Evolutionary conservation across 2,329 filamentous ascomycete genomes (phyloP).

Genomic region (Nigrograna mackinnonii): DNA sequence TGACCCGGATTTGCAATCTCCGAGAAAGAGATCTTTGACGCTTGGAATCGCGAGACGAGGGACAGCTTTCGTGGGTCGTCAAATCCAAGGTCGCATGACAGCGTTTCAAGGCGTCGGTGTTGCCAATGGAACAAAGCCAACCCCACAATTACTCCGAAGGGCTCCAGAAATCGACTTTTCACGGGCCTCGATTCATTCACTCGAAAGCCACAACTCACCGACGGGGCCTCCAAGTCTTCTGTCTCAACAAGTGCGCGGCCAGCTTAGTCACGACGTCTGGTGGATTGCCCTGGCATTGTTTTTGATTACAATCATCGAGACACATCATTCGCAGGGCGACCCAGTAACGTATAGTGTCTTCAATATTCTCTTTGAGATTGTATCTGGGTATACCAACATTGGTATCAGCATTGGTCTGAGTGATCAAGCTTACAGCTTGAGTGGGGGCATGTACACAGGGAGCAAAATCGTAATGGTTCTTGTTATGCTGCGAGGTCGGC

Average conservation of each 20-base stretch:
- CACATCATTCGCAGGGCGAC: conserved; percentile 21
- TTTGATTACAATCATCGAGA: conserved; percentile 25
- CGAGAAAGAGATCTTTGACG: conserved; percentile 1
- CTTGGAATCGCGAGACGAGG: conserved; percentile 16
- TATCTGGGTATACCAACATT: conserved; percentile 23
- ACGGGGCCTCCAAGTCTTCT: conserved; percentile 20
- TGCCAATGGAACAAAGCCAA: conserved; percentile 9
- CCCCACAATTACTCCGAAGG: conserved; percentile 11
- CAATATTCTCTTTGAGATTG: conserved; percentile 23
- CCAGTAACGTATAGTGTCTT: conserved; percentile 23
- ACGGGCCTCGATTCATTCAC: conserved; percentile 20
- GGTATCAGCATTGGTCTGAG: conserved; percentile 23
- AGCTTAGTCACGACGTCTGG: conserved; percentile 25
- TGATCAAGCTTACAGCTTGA: conserved; percentile 23
- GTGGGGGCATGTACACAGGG: conserved; percentile 22
- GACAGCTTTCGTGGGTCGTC: conserved; percentile 22
- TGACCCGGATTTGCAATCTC: conserved; percentile 3
- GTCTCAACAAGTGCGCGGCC: conserved; percentile 23
- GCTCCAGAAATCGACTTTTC: conserved; percentile 19
- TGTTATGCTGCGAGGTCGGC: conserved; percentile 20
- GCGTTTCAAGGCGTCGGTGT: conserved; percentile 25
- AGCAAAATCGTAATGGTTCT: conserved; percentile 24
- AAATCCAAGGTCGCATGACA: conserved; percentile 23
- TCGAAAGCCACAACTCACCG: conserved; percentile 13
- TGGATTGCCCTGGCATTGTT: conserved; percentile 24